Percentiles rank a stretch among this genome's conserved stretches.
These are phyloP conservation scores for Sphaerulina musiva DNA, from an alignment of 2,329 filamentous ascomycete species.

Conservation along the genomic window DNA sequence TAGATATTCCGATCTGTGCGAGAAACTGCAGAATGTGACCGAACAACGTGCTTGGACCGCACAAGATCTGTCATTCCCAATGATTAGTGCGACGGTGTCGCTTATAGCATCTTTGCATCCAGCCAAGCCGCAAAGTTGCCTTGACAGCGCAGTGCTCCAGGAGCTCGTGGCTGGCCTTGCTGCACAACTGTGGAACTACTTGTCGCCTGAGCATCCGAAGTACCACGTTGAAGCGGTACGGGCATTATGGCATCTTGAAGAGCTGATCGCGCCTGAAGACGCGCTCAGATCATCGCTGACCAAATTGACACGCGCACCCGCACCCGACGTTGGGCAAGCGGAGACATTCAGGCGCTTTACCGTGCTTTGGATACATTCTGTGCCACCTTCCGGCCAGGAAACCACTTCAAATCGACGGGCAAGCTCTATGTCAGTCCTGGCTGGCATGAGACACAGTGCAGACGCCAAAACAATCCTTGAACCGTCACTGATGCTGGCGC, in stretches of 20 bases:
- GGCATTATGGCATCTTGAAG: conserved; percentile 77
- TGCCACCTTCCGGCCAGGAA: conserved; percentile 29
- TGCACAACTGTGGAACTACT: conserved; percentile 66
- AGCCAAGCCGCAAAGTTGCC: conserved; percentile 1
- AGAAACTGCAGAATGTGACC: conserved; percentile 1
- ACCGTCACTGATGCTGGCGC: conserved; percentile 70
- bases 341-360: conserved; percentile 65
- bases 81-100: conserved; percentile 21
- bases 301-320: conserved; percentile 7
- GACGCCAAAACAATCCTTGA: conserved; percentile 57
- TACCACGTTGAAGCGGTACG: conserved; percentile 91
- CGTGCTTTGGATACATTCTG: conserved; percentile 73
- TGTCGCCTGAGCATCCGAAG: conserved; percentile 78
- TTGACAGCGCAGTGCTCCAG: conserved; percentile 45
- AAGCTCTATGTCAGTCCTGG: conserved; percentile 24
- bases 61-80: conserved; percentile 16
- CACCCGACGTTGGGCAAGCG: conserved; percentile 3
- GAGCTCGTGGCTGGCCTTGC: conserved; percentile 63
- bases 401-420: conserved; percentile 20
- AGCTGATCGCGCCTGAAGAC: conserved; percentile 17
- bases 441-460: conserved; percentile 18
- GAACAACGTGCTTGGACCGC: not conserved
- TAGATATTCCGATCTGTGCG: not conserved
- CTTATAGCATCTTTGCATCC: conserved; percentile 14
- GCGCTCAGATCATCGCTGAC: conserved; percentile 20